Evolutionary conservation across 1,284 basidiomycete species (phyloP).

Genomic region (Ceratobasidium sp.): DNA sequence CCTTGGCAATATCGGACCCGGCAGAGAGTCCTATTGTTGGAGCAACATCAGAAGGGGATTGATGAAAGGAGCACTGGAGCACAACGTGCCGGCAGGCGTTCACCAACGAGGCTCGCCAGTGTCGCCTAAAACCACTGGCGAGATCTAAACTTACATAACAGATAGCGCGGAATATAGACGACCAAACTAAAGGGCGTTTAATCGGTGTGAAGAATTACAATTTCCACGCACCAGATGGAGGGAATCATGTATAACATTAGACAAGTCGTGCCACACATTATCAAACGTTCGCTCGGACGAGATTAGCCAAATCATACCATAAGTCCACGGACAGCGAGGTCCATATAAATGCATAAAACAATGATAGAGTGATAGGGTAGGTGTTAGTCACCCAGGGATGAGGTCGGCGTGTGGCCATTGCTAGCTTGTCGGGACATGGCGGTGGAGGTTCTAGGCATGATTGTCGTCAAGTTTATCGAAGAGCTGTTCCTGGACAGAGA

Average conservation of each 20-base stretch:
- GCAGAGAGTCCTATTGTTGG: background rate
- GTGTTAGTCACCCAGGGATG: slow-evolving; percentile 16
- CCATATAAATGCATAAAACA: slow-evolving; percentile 4
- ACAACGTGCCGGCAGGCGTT: background rate
- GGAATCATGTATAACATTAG: slow-evolving; percentile 7
- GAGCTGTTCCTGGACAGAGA: slow-evolving; percentile 46
- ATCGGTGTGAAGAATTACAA: too few relatives aligned
- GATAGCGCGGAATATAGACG: background rate
- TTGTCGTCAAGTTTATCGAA: slow-evolving; percentile 46
- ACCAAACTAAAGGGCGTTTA: background rate
- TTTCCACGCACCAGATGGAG: background rate
- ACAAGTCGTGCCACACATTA: background rate
- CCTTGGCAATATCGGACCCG: background rate
- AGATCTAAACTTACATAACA: background rate
- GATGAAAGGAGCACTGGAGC: background rate
- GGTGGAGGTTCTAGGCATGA: slow-evolving; percentile 43
- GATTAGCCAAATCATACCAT: background rate
- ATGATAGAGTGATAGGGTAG: background rate
- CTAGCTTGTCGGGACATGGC: slow-evolving; percentile 34
- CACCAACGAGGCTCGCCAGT: slow-evolving; percentile 8
- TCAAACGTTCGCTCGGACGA: slow-evolving; percentile 3
- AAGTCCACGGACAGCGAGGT: background rate
- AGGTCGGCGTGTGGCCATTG: slow-evolving; percentile 30
- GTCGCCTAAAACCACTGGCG: background rate
- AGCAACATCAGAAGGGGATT: background rate